Conservation (phyloP, 495 filamentous ascomycete genomes). For the Talaromyces trachyspermus region DNA sequence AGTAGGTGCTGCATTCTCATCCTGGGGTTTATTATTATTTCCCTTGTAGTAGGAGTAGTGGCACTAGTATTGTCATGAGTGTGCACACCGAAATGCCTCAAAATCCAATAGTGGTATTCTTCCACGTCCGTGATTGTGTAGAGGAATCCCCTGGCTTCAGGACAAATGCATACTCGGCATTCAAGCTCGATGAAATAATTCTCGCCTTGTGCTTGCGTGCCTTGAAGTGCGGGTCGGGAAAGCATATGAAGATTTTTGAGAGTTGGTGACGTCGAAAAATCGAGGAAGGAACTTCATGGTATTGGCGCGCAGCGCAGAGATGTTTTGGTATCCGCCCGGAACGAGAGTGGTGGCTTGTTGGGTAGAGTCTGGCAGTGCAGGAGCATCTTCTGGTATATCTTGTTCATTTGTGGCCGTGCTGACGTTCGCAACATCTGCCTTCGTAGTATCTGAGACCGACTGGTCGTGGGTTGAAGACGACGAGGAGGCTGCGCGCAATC, state of each 20-base stretch:
- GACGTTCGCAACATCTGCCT: no score
- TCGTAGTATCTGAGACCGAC: conserved; percentile 15
- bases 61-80: conserved; percentile 42
- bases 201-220: conserved; percentile 91
- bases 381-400: conserved; percentile 11
- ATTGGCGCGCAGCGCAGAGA: conserved; percentile 79
- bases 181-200: conserved; percentile 81
- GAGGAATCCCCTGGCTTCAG: conserved; percentile 74
- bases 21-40: conserved; percentile 15
- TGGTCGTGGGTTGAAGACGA: conserved; percentile 9
- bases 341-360: conserved; percentile 17
- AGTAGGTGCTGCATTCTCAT: not conserved
- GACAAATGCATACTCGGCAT: conserved; percentile 89
- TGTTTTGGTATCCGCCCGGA: conserved; percentile 65
- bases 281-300: conserved; percentile 98
- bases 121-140: conserved; percentile 98
- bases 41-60: no score
- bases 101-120: conserved; percentile 89
- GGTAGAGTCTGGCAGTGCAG: conserved; percentile 2
- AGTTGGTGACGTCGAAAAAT: conserved; percentile 76
- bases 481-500: conserved; percentile 13
- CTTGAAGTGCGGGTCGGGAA: conserved; percentile 98
- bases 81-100: conserved; percentile 58
- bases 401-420: no score
- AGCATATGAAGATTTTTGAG: conserved; percentile 90